Evolutionary conservation across 495 filamentous ascomycete species (phyloP), one percentile per base, ranked within the genome.

Genomic region (Penicillium longicatenatum): DNA sequence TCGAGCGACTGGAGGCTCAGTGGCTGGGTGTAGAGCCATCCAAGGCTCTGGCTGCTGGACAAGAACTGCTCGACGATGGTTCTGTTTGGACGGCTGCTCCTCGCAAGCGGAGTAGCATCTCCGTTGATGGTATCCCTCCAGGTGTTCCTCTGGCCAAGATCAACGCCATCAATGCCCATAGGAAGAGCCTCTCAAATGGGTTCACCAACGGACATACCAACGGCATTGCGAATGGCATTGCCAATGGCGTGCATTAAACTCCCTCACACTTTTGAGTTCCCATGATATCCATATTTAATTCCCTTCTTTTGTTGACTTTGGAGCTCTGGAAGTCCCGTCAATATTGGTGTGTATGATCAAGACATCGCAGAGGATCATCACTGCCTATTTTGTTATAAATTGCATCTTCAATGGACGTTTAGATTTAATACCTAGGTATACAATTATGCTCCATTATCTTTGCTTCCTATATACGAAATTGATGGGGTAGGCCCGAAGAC

Each of bases 1-100:
- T 80, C 20, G 69, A 77, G 44, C 73, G 67, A 9, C 58, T 75
- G 1, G 72, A 75, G 60, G 59, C 70, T 12, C 61, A 74, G 50
- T 81, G 79, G 77, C 64, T 81, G 56, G 79, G 77, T 1, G 69
- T 74, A 55, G 70, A 69, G 30, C 72, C 77, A 17, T 73, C 75
- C 0, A 59, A 58, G 30, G 54, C 61, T 6, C 65, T 80, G 10
- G 64, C 67, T 6, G 62, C 62, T 47, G 79, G 79, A 2, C 77
- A 81, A 57, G 62, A 56, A 16, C 55, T 76, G 9, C 57, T 78
- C 9, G 75, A 69, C n/a, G 63, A 68, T 51, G 69, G 69, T 19
- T 35, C 60, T 6, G 57, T 62, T 19, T 69, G 66, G 66, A 67
- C 63, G 8, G 62, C 65, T 6, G 30, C 14, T 5, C 62, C 57